Base-by-base conservation (phyloP, 352 stramenopile species). In the Pythium sp. region DNA sequence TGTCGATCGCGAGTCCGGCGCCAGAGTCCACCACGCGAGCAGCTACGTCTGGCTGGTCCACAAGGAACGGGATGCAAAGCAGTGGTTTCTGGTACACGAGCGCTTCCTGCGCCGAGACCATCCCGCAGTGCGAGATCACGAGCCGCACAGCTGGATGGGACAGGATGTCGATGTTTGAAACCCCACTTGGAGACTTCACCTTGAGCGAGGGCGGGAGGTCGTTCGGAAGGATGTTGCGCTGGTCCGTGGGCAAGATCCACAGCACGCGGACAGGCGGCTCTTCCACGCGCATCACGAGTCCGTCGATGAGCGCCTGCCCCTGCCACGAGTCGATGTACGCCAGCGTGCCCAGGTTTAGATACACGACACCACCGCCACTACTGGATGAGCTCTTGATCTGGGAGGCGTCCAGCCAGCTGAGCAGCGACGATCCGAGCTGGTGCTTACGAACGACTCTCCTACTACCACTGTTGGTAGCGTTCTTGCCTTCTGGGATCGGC, bases 71-170 rank as follows among this genome's bases (percentile, higher is more conserved):
- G 22, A 97, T 90, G 66, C 90, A 97, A 20, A 97, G 63, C 65
- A 97, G 65, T 18, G 89, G 89, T 60, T 92, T 95, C 58, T 77
- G 73, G 60, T 91, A 85, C 8, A 93, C 74, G 12, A 96, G 73
- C 14, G 82, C 82, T 69, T 96, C 88, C 73, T 96, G 87, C 12
- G 87, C 87, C 24, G 89, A 91, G 6, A 84, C 81, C 80, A 95
- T 93, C 24, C 90, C 90, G 61, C 90, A 97, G 66, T 97, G 90
- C n/a, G 86, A 96, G 43, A 97, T 74, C 3, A 94, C 86, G 20
- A 94, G 58, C 0, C 72, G 78, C 8, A 96, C 79, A 20, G 75
- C 72, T 3, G 72, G 71, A 14, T 95, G 87, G 12, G 71, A 75
- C 12, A 95, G 68, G 8, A 95, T 75, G 62, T 92, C 81, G 15